Base-by-base conservation (phyloP, 2,329 filamentous ascomycete genomes). In the Whalleya microplaca region DNA sequence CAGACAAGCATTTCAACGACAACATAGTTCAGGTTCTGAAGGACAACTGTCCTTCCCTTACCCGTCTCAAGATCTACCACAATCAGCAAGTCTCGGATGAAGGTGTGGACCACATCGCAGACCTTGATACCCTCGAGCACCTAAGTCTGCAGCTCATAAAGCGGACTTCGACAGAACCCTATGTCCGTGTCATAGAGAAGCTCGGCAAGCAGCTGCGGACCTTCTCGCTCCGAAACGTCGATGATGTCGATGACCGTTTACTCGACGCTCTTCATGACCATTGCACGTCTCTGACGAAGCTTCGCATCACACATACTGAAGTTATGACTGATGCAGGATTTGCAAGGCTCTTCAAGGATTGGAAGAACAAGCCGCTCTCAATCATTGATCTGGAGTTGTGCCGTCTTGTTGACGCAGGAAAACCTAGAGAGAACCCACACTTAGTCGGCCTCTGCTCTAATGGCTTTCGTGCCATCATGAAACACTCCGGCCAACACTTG, bases 391-490 rank as follows among this genome's bases (percentile, higher is more conserved):
- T 98, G 16, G 87, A 89, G 65, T 87, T 88, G 59, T 92, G 88
- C 57, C 89, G 93, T 18, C 85, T 92, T 65, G 71, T 96, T 32
- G 90, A 96, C 69, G 85, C 91, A 56, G 76, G 79, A 47, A 83
- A 84, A 21, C 88, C 91, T 0, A 82, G 87, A 20, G 84, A 86
- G 3, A 87, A 87, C 45, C 81, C 84, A 0, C 76, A 86, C 53
- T 80, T 82, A 21, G 76, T 94, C 44, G 94, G 93, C 1, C 80
- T 97, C 29, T 91, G 88, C 50, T 88, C 86, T 0, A 75, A 82
- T 5, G 92, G 90, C 0, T 94, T 98, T 75, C 78, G 82, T 62
- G 90, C 91, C 0, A 75, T 97, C 43, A 96, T 97, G 91, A 76
- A 78, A 0, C 94, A 97, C 70, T 96, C 92, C 0, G 90, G 91